A percentile compares a stretch with the other conserved stretches of the same genome.
phyloP scores from a whole-genome alignment of 306 rosid species.

The Adenanthera pavonina region DNA sequence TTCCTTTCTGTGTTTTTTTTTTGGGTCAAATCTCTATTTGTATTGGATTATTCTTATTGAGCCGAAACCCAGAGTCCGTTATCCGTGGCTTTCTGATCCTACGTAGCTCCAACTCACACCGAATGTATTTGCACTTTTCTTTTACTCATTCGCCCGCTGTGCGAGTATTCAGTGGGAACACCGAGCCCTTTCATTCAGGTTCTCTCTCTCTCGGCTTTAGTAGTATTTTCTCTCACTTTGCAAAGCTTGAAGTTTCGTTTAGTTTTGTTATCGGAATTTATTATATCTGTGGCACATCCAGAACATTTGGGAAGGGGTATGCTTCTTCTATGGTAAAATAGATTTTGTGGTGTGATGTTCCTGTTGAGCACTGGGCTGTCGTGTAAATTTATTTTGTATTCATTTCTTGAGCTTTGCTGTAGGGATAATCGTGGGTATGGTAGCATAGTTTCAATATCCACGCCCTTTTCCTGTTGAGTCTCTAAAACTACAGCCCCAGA shows the following conservation, averaged over 20 bases:
- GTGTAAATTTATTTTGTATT: not conserved
- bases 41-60: not conserved
- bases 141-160: not conserved
- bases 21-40: no score
- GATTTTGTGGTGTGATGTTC: not conserved
- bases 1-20: not conserved
- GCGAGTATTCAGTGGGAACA: constrained; percentile 34
- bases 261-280: not conserved
- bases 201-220: not conserved
- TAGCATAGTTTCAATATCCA: not conserved
- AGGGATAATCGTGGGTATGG: not conserved
- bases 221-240: not conserved
- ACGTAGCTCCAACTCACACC: constrained; percentile 19
- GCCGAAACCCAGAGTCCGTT: not conserved
- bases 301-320: not conserved
- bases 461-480: not conserved
- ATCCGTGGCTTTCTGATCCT: not conserved
- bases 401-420: not conserved
- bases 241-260: not conserved
- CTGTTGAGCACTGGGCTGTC: not conserved
- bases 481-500: no score
- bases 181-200: constrained; percentile 34
- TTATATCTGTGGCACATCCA: not conserved
- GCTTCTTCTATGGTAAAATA: not conserved
- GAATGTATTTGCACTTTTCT: not conserved